A percentile compares a stretch with the other conserved stretches of the same genome.
phyloP scores from a whole-genome alignment of 768 basidiomycete species.

The Erythrobasidium yunnanense region DNA sequence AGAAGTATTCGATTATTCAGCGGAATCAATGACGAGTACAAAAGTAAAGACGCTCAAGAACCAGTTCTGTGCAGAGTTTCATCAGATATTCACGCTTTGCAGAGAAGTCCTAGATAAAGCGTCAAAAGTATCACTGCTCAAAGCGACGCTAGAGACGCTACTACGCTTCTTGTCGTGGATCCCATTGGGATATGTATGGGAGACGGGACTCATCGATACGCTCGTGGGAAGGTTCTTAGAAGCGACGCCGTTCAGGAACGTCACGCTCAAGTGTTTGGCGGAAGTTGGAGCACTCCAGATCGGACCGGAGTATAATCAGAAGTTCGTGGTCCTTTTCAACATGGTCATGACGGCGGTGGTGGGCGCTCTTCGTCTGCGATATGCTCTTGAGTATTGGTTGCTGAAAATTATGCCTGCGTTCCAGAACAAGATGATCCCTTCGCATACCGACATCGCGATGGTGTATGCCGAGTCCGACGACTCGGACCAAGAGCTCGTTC shows the following conservation, averaged over 20 bases:
- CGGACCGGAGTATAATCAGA: slow-evolving; percentile 90
- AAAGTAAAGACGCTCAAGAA: slow-evolving; percentile 97
- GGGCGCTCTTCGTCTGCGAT: slow-evolving; percentile 30
- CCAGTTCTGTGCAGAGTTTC: slow-evolving; percentile 54
- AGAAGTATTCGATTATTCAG: slow-evolving; percentile 97
- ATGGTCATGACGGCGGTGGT: slow-evolving; percentile 74
- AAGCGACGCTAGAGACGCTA: slow-evolving; percentile 84
- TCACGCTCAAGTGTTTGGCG: slow-evolving; percentile 89
- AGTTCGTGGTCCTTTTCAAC: slow-evolving; percentile 93
- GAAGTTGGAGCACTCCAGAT: slow-evolving; percentile 92
- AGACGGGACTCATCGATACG: slow-evolving; percentile 91
- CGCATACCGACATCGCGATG: slow-evolving; percentile 59
- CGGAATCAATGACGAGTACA: slow-evolving; percentile 94
- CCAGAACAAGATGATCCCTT: not conserved
- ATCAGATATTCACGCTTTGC: slow-evolving; percentile 94
- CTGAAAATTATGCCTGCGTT: not conserved
- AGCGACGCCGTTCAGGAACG: slow-evolving; percentile 89
- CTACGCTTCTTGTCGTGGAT: slow-evolving; percentile 98
- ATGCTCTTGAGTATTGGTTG: no score
- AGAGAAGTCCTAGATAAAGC: slow-evolving; percentile 93
- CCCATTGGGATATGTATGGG: slow-evolving; percentile 95
- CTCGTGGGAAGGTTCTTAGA: slow-evolving; percentile 84
- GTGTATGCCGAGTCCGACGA: slow-evolving; percentile 84
- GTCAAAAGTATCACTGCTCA: slow-evolving; percentile 88
- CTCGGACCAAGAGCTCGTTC: slow-evolving; percentile 87